Evolutionary conservation across 192 early-diverging fungal genomes (phyloP).

Genomic region (Irineochytrium annulatum): DNA sequence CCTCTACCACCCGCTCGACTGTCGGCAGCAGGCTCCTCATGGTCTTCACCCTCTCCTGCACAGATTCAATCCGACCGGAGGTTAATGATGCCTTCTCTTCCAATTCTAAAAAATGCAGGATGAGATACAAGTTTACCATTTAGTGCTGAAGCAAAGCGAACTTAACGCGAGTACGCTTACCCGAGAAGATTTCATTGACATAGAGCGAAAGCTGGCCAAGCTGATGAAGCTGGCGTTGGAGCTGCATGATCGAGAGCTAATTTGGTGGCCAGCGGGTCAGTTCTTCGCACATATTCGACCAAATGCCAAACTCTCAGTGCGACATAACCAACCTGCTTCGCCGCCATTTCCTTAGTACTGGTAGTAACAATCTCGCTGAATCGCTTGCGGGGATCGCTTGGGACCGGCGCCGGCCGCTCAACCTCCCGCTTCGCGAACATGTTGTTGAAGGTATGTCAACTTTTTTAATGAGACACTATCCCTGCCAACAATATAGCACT

Average conservation of each 20-base stretch:
- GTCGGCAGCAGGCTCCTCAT: neutral
- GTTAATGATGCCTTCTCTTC: neutral
- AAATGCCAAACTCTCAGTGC: neutral
- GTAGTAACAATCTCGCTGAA: constrained; percentile 18
- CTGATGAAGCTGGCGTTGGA: constrained; percentile 31
- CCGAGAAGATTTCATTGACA: constrained; percentile 24
- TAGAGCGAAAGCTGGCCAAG: constrained; percentile 19
- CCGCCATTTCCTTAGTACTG: constrained; percentile 1
- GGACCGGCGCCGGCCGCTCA: constrained; percentile 15
- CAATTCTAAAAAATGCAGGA: neutral
- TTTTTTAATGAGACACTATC: no score
- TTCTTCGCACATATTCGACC: neutral
- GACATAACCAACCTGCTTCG: constrained; percentile 19
- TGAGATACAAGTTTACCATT: neutral
- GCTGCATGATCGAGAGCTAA: constrained; percentile 35
- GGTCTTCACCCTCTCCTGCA: neutral
- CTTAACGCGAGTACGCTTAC: no score
- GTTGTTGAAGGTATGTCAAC: no score
- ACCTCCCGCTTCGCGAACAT: constrained; percentile 16
- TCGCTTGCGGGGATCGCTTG: constrained; percentile 5
- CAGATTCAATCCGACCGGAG: neutral
- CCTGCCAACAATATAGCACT: no score
- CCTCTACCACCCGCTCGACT: neutral
- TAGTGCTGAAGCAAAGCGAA: neutral
- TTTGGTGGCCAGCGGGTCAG: neutral